Conservation (phyloP, 2,329 filamentous ascomycete species). For the Ophiognomonia clavigignenti-juglandacearum region DNA sequence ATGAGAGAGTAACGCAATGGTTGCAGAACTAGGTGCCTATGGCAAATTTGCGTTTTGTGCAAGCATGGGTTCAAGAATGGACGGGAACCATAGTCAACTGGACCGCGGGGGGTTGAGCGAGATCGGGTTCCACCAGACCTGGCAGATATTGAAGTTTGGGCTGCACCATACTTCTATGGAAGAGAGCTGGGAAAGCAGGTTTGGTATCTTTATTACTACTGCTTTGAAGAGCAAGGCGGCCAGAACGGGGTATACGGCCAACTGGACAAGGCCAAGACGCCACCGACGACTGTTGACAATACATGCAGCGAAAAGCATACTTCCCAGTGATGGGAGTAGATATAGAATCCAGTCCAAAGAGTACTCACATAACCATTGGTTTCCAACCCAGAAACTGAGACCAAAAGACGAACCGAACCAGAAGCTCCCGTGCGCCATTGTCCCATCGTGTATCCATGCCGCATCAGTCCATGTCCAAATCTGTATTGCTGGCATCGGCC, state of each 20-base stretch:
- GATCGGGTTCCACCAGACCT: too few relatives aligned
- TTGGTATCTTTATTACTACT: neutral
- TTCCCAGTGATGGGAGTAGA: neutral
- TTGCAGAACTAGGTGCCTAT: too few relatives aligned
- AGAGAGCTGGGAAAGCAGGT: neutral
- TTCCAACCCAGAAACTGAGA: neutral
- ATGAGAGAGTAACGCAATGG: too few relatives aligned
- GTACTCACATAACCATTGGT: neutral
- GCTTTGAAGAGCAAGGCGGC: neutral
- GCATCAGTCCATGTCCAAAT: neutral
- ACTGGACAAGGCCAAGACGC: neutral
- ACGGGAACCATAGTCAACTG: too few relatives aligned
- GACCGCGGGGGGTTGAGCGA: too few relatives aligned
- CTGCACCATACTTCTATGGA: neutral
- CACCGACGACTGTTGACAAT: neutral
- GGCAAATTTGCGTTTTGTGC: too few relatives aligned
- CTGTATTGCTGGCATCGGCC: neutral
- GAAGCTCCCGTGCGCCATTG: neutral
- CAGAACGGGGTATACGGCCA: slow-evolving; percentile 11
- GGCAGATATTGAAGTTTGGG: too few relatives aligned
- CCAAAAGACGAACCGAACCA: neutral
- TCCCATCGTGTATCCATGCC: neutral
- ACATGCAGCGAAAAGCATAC: too few relatives aligned
- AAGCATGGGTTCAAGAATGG: too few relatives aligned
- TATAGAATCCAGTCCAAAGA: neutral